Base-by-base conservation (phyloP, 2,329 filamentous ascomycete species). In the Sordariomycetes sp. region DNA sequence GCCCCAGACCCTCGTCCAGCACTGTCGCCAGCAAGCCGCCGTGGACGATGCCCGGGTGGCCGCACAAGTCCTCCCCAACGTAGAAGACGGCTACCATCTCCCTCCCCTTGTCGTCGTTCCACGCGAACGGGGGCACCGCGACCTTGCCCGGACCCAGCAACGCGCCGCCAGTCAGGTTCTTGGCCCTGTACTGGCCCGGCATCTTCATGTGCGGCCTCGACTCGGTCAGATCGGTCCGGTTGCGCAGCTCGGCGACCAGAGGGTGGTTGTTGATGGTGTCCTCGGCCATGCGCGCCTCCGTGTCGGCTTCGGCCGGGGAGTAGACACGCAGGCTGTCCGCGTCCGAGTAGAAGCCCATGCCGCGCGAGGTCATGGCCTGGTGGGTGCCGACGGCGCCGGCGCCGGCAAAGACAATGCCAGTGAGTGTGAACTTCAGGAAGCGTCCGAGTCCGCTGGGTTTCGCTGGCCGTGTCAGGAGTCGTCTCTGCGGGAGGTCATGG, bases 21-120 rank as follows among this genome's bases (percentile, higher is more conserved):
- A 96, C 71, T 10, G 90, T 95, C n/a, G 90, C 90, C 37, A 96
- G 65, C 43, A 94, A 64, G 0, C 90, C 90, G 33, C 90, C 90
- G 55, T 96, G 92, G 6, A 95, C 74, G 41, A 96, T 86, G 3
- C 84, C 86, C 6, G 86, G 84, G 56, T 96, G 88, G 2, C 90
- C 90, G 53, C 86, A 95, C 26, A 96, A 64, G 47, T 85, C 79
- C 3, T 70, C 61, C 3, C 90, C 90, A 0, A 94, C 69, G 52
- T 88, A 88, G 34, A 79, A 71, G 27, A 96, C 71, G 11, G 78
- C 75, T 6, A 88, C 75, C 35, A 85, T 63, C 32, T 69, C 72
- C 61, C 77, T 79, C 34, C 85, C 82, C 19, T 69, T 73, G 16
- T 73, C 69, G 45, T 92, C 82, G 35, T 64, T 69, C 70, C 88